Evolutionary conservation across 2,329 filamentous ascomycete genomes (phyloP), one percentile per base, ranked within the genome.

Genomic region (Cladobotryum mycophilum): DNA sequence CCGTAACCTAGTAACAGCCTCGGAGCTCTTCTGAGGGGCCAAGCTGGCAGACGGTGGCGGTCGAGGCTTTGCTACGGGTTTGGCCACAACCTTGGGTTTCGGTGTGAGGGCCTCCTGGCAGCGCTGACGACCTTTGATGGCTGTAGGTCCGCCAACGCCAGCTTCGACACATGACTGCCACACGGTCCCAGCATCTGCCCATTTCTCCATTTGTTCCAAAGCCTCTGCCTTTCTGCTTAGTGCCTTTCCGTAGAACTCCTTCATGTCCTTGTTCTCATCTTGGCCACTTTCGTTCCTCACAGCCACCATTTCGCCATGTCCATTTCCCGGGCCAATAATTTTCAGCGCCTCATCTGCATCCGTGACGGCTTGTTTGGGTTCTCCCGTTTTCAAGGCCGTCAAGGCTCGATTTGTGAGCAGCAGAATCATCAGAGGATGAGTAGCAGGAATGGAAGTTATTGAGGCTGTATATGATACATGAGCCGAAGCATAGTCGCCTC

Each of bases 151-250:
- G n/a, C 93, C 92, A 14, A 95, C 82, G 4, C 91, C 89, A 22
- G 81, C 82, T 68, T 95, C 87, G 1, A 97, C 87, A 34, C 89
- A 91, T 49, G 80, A 73, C 60, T 85, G 83, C 93, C 93, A 99
- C 0, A 88, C 83, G 2, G 75, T 72, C 0, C 82, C 84, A 1
- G 93, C 93, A 46, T 97, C 92, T 3, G 73, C 70, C 92, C 92
- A 99, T 64, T 86, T 89, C 71, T 99, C 93, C 76, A 99, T 86
- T 64, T 96, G 87, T 67, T 99, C 93, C 7, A 97, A 76, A 1
- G 90, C 93, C 70, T 99, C 93, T 1, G 93, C 93, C 72, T 97
- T 97, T 48, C 93, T 86, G 71, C 88, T 92, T 30, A 97, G 73
- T 0, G 92, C 92, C 68, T 97, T 99, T 48, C 89, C 91, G 63